A percentile compares a stretch with the other conserved stretches of the same genome.
Evolutionary conservation across 2,329 filamentous ascomycete species (phyloP).

Genomic region (Aurifilum marmelostoma): DNA sequence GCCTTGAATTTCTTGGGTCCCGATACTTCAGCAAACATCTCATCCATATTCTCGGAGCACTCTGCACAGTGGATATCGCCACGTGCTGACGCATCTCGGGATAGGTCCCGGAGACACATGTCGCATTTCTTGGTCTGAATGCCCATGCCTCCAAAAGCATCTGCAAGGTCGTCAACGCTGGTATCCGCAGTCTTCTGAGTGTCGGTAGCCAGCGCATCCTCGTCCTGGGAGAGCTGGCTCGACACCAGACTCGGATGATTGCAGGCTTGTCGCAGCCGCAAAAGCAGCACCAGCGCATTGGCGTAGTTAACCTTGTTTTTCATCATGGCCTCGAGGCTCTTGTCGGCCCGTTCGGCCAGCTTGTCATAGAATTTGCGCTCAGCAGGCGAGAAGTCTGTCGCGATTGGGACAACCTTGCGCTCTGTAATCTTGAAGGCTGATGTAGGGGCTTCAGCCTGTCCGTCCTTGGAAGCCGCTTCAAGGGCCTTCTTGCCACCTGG

Average conservation of each 20-base stretch:
- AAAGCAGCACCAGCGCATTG: slow-evolving; percentile 87
- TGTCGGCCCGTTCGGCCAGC: slow-evolving; percentile 81
- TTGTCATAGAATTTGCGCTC: slow-evolving; percentile 87
- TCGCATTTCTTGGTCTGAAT: slow-evolving; percentile 80
- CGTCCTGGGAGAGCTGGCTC: slow-evolving; percentile 83
- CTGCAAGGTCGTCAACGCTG: slow-evolving; percentile 81
- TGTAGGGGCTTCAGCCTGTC: slow-evolving; percentile 51
- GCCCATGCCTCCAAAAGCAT: slow-evolving; percentile 82
- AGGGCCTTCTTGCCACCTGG: slow-evolving; percentile 67
- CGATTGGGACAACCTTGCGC: slow-evolving; percentile 81
- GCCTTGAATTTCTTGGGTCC: slow-evolving; percentile 43
- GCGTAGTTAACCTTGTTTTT: slow-evolving; percentile 84
- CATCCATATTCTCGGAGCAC: slow-evolving; percentile 75
- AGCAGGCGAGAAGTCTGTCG: slow-evolving; percentile 75
- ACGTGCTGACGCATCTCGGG: slow-evolving; percentile 53
- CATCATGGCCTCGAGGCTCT: slow-evolving; percentile 88
- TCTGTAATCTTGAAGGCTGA: slow-evolving; percentile 88
- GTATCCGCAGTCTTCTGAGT: slow-evolving; percentile 57
- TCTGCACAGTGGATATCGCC: slow-evolving; percentile 61
- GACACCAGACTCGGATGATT: slow-evolving; percentile 91
- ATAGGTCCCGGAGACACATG: slow-evolving; percentile 75
- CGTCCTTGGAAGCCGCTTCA: slow-evolving; percentile 48
- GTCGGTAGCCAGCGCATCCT: slow-evolving; percentile 76
- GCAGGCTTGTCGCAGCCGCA: slow-evolving; percentile 89
- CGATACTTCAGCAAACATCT: slow-evolving; percentile 55